Evolutionary conservation across 2,329 filamentous ascomycete species (phyloP).

Genomic region (Lasiodiplodia hormozganensis): DNA sequence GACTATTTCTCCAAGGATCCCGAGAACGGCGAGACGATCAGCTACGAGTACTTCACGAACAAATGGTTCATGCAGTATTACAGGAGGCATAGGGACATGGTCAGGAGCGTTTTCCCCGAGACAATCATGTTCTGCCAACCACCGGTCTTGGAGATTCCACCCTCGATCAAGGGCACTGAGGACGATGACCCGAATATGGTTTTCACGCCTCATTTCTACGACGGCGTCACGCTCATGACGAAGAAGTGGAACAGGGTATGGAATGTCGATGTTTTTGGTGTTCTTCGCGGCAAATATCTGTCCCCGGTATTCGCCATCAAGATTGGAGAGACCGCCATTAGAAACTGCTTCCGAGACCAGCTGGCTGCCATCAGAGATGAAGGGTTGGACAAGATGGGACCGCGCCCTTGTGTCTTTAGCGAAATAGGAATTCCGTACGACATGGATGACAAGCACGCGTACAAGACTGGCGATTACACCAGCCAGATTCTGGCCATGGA

Average conservation of each 20-base stretch:
- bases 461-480: constrained; percentile 93
- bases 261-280: constrained; percentile 95
- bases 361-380: constrained; percentile 83
- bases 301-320: constrained; percentile 92
- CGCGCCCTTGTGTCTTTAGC: constrained; percentile 86
- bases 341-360: constrained; percentile 91
- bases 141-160: constrained; percentile 89
- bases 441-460: constrained; percentile 96
- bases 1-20: constrained; percentile 89
- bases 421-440: constrained; percentile 99
- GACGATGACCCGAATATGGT: constrained; percentile 92
- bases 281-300: constrained; percentile 86
- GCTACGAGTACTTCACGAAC: constrained; percentile 88
- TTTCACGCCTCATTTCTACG: constrained; percentile 95
- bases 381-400: constrained; percentile 85
- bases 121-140: constrained; percentile 91
- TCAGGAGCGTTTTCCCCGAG: constrained; percentile 77
- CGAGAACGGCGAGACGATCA: constrained; percentile 72
- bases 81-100: constrained; percentile 74
- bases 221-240: constrained; percentile 93
- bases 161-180: constrained; percentile 80
- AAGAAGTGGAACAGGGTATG: constrained; percentile 99
- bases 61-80: constrained; percentile 90
- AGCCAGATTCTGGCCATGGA: constrained; percentile 93
- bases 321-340: constrained; percentile 89